phyloP scores from a whole-genome alignment of 1,139 yeast species.

The Debaryomyces singareniensis region DNA sequence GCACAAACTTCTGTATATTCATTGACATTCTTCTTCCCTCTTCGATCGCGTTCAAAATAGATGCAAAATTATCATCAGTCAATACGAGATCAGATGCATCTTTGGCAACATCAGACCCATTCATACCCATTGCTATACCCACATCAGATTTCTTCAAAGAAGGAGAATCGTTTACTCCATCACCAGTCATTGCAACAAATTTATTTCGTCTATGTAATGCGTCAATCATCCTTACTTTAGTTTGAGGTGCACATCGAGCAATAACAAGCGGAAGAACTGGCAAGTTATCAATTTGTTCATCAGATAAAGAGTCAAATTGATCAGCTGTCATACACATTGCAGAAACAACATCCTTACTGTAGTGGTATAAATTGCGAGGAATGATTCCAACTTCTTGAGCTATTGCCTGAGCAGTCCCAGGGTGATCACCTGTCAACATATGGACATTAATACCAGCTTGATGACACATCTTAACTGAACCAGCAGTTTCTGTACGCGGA shows the following conservation, averaged over 20 bases:
- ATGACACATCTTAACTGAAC: constrained; percentile 63
- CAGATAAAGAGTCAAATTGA: constrained; percentile 61
- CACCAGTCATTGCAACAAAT: constrained; percentile 84
- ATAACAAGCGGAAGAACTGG: constrained; percentile 74
- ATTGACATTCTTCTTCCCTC: constrained; percentile 81
- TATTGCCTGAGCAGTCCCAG: constrained; percentile 75
- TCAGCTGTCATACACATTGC: constrained; percentile 74
- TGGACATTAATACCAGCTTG: constrained; percentile 76
- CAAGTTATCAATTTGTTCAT: constrained; percentile 57
- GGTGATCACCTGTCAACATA: constrained; percentile 84
- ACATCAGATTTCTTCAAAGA: constrained; percentile 75
- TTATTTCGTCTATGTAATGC: constrained; percentile 68
- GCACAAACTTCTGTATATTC: constrained; percentile 76
- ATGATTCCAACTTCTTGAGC: constrained; percentile 83
- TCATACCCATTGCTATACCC: constrained; percentile 83
- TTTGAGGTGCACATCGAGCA: constrained; percentile 83
- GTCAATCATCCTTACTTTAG: constrained; percentile 79
- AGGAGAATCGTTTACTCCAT: constrained; percentile 83
- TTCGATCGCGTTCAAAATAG: constrained; percentile 71
- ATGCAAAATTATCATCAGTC: constrained; percentile 72
- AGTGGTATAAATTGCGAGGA: constrained; percentile 63
- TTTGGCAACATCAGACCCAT: constrained; percentile 79
- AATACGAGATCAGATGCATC: constrained; percentile 74
- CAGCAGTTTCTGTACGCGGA: constrained; percentile 68
- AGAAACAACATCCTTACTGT: constrained; percentile 52